Evolutionary conservation across 2,329 filamentous ascomycete species (phyloP).

Genomic region (Stagonosporopsis vannaccii): DNA sequence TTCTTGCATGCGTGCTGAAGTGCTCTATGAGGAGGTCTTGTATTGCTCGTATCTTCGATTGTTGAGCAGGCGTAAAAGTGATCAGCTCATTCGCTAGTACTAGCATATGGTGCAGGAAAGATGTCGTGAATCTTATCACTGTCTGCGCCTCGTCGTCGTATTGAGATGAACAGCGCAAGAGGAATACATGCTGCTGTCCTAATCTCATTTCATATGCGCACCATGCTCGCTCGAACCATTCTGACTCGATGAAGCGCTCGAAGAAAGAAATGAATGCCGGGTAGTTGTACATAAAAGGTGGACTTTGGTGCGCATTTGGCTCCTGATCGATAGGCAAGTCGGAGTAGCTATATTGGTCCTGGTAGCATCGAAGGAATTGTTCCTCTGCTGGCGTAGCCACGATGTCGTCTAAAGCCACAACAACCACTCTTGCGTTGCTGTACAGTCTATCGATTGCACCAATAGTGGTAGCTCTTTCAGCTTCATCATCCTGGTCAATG

Average conservation of each 20-base stretch:
- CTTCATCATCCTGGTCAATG: slow-evolving; percentile 52
- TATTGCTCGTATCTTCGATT: slow-evolving; percentile 31
- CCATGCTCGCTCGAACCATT: slow-evolving; percentile 56
- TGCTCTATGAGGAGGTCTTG: slow-evolving; percentile 28
- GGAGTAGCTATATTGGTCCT: slow-evolving; percentile 46
- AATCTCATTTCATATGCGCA: slow-evolving; percentile 55
- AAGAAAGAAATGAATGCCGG: slow-evolving; percentile 36
- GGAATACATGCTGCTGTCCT: slow-evolving; percentile 51
- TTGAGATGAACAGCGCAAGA: slow-evolving; percentile 46
- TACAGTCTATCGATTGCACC: slow-evolving; percentile 55
- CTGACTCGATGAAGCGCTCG: slow-evolving; percentile 50
- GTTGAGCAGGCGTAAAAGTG: slow-evolving; percentile 17
- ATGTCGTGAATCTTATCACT: slow-evolving; percentile 51
- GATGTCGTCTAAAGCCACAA: slow-evolving; percentile 54
- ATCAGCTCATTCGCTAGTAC: slow-evolving; percentile 42
- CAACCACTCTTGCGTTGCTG: slow-evolving; percentile 50
- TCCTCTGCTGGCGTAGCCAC: slow-evolving; percentile 45
- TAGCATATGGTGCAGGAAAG: slow-evolving; percentile 52
- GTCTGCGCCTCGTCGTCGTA: slow-evolving; percentile 32
- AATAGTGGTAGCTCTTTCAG: slow-evolving; percentile 50
- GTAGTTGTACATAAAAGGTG: slow-evolving; percentile 43
- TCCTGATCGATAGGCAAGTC: slow-evolving; percentile 31
- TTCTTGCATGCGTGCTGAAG: slow-evolving; percentile 8
- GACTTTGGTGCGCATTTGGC: slow-evolving; percentile 32
- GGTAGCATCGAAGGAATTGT: slow-evolving; percentile 48